These are phyloP conservation scores for Pythium coloratum DNA, from an alignment of 352 stramenopile species.

Conservation along the genomic window DNA sequence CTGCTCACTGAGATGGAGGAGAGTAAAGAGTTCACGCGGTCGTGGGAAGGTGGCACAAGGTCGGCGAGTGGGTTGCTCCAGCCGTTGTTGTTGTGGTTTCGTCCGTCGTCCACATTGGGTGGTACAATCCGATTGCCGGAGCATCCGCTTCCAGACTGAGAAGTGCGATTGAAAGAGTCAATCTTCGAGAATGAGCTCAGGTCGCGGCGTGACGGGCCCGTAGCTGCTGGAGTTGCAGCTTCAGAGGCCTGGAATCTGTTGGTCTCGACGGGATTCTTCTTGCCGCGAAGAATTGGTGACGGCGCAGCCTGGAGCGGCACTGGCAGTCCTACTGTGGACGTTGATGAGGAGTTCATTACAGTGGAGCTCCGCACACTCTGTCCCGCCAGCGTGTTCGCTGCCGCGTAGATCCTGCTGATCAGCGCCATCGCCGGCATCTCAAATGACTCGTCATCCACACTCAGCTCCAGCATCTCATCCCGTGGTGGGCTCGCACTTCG, in stretches of 20 bases:
- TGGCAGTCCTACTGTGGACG: background rate
- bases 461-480: conserved; percentile 39
- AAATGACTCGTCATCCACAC: conserved; percentile 32
- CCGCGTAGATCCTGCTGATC: conserved; percentile 23
- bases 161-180: background rate
- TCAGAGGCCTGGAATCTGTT: background rate
- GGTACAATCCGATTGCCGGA: background rate
- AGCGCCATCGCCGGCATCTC: conserved; percentile 18
- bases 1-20: conserved; percentile 26
- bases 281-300: conserved; percentile 10
- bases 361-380: conserved; percentile 18
- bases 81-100: conserved; percentile 12
- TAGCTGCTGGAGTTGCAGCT: background rate
- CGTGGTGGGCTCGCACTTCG: conserved; percentile 18
- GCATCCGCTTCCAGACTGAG: background rate
- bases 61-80: conserved; percentile 43
- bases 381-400: conserved; percentile 10
- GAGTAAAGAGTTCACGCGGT: conserved; percentile 37
- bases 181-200: conserved; percentile 17
- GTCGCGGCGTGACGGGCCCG: background rate
- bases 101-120: background rate
- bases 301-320: conserved; percentile 2
- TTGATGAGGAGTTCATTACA: background rate
- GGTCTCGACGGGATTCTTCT: background rate
- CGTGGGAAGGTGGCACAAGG: conserved; percentile 34